Conservation (phyloP, 371 early-diverging fungal genomes). For the Zychaea mexicana region DNA sequence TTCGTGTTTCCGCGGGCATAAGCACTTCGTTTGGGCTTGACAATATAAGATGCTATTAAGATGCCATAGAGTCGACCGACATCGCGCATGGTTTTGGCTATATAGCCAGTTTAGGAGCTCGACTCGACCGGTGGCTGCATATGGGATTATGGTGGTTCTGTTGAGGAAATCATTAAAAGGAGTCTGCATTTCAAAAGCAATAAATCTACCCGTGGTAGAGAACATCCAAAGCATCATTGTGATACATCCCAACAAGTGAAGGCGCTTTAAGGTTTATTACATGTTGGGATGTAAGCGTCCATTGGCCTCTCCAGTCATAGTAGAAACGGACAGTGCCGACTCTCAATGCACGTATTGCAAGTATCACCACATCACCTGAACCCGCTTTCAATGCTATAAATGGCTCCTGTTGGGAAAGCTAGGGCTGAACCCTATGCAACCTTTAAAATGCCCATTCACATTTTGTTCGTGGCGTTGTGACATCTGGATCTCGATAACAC, state of each 20-base stretch:
- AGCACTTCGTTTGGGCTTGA: background rate
- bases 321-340: constrained; percentile 29
- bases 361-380: constrained; percentile 31
- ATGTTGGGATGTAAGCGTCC: too few species aligned
- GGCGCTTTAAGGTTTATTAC: too few species aligned
- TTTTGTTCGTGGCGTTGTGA: constrained; percentile 27
- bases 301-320: constrained; percentile 42
- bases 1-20: constrained; percentile 11
- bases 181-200: constrained; percentile 24
- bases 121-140: constrained; percentile 38
- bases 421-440: constrained; percentile 2
- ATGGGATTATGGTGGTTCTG: constrained; percentile 25
- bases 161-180: background rate
- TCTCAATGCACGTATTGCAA: constrained; percentile 35
- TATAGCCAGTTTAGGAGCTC: constrained; percentile 43
- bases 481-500: constrained; percentile 38
- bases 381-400: constrained; percentile 43
- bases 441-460: constrained; percentile 20
- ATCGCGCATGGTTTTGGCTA: constrained; percentile 39
- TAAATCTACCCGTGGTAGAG: constrained; percentile 37
- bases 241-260: too few species aligned
- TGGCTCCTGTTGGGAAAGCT: constrained; percentile 27
- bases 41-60: constrained; percentile 20
- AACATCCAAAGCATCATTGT: constrained; percentile 42
- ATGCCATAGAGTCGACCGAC: constrained; percentile 38